phyloP scores from a whole-genome alignment of 306 rosid genomes.

The Inga laurina region DNA sequence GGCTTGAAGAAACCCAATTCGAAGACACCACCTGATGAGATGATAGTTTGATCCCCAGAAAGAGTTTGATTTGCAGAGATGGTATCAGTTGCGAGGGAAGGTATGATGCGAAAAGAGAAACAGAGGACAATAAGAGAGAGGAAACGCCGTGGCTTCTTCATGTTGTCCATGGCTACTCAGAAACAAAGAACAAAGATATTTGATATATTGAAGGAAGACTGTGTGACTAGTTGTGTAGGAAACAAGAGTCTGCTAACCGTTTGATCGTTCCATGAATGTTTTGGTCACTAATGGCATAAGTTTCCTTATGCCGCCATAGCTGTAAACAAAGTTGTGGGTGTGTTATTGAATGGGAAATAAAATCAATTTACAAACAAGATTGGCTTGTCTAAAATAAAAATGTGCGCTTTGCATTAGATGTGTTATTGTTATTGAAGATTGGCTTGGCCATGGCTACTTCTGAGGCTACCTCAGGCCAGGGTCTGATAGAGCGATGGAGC shows the following conservation, averaged over 20 bases:
- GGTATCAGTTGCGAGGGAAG: conserved; percentile 40
- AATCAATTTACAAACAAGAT: not conserved
- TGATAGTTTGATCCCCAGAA: conserved; percentile 60
- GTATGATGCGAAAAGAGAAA: conserved; percentile 26
- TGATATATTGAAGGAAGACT: not conserved
- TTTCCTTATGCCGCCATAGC: too few relatives aligned
- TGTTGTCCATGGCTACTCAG: conserved; percentile 34
- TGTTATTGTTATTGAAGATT: not conserved
- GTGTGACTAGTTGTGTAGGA: conserved; percentile 12
- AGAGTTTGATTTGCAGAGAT: conserved; percentile 58
- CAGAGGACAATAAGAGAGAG: conserved; percentile 33
- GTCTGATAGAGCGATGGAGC: not conserved
- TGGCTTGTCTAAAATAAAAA: not conserved
- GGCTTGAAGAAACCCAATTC: conserved; percentile 58
- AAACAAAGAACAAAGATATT: not conserved
- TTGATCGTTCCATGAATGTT: too few relatives aligned
- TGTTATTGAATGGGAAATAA: not conserved
- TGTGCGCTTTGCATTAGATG: not conserved
- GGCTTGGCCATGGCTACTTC: not conserved
- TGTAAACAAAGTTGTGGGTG: too few relatives aligned
- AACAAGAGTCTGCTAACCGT: not conserved
- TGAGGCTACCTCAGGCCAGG: not conserved
- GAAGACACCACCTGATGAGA: conserved; percentile 47
- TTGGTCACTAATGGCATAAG: too few relatives aligned
- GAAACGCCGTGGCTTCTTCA: conserved; percentile 26